Base-by-base conservation (phyloP, 2,329 filamentous ascomycete species). In the Dactylellina cionopaga region DNA sequence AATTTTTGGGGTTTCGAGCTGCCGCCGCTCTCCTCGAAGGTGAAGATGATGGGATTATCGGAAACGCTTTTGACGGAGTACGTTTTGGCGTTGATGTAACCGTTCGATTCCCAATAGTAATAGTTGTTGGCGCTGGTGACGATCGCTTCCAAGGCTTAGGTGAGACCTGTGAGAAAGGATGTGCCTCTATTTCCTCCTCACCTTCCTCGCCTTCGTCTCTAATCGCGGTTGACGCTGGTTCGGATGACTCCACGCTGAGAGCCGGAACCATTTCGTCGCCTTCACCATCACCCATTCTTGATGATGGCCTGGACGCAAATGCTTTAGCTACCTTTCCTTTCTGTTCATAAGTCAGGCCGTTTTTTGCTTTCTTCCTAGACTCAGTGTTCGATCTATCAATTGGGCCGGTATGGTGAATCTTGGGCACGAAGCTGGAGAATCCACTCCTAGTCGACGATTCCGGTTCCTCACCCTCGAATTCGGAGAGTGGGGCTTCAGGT, bases 61-160 rank as follows among this genome's bases (percentile, higher is more conserved):
- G 37, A 29, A 47, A 58, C 58, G 46, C 66, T 44, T 64, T 71
- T 31, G 66, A 71, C 52, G 66, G 66, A 59, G 58, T 71, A 64
- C 66, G 66, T 15, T 64, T 71, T 15, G 66, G 66, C 13, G 92
- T 84, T 29, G 88, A 88, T 0, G 86, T 89, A 3, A 88, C 84
- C 0, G 88, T 91, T 46, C 84, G 85, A 73, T 88, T 84, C 1
- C 90, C 91, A 59, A 94, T 87, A 0, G 89, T 92, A 49, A 94
- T 90, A 1, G 89, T 91, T 17, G 90, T 90, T 55, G 89, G 82
- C 76, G 91, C 88, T 25, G 84, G 81, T 0, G 85, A 84, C 1
- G 85, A 81, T 31, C 89, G 85, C 77, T 87, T 90, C 0, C 85
- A 84, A 4, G 62, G 54, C 17, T 63, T 65, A 3, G 71, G 66